Conservation (phyloP, 352 stramenopile species). For the Phytophthora podocarpi region DNA sequence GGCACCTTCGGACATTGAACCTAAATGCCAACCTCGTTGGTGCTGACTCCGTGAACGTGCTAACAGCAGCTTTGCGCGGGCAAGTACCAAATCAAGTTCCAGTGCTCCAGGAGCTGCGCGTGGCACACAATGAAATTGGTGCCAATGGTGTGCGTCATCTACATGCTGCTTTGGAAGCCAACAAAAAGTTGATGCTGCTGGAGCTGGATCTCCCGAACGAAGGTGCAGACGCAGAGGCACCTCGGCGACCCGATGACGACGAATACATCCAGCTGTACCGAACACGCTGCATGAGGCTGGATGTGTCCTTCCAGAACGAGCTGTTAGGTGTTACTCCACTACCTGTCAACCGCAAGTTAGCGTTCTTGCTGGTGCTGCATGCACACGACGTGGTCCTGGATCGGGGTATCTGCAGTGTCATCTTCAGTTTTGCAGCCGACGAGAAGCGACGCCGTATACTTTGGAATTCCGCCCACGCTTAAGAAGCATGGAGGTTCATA, state of each 20-base stretch:
- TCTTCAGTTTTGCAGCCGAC: conserved; percentile 34
- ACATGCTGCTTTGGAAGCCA: conserved; percentile 31
- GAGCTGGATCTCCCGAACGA: conserved; percentile 38
- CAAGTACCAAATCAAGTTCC: conserved; percentile 11
- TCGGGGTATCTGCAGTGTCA: conserved; percentile 26
- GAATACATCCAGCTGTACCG: conserved; percentile 40
- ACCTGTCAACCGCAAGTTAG: conserved; percentile 12
- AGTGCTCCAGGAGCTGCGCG: conserved; percentile 28
- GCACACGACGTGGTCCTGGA: conserved; percentile 28
- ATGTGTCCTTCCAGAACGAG: conserved; percentile 41
- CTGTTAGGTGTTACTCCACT: conserved; percentile 25
- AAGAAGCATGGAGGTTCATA: no score
- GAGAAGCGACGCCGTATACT: conserved; percentile 30
- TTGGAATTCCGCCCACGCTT: conserved; percentile 25
- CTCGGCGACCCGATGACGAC: conserved; percentile 27
- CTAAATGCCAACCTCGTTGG: conserved; percentile 40
- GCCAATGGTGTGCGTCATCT: conserved; percentile 38
- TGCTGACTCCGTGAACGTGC: conserved; percentile 28
- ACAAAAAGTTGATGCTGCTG: conserved; percentile 36
- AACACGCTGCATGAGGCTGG: conserved; percentile 39
- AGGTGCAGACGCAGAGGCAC: conserved; percentile 1
- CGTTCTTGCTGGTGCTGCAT: conserved; percentile 30
- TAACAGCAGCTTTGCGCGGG: conserved; percentile 29
- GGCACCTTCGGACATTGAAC: conserved; percentile 33
- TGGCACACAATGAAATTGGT: conserved; percentile 39